A percentile compares a stretch with the other conserved stretches of the same genome.
phyloP scores from a whole-genome alignment of 371 early-diverging fungal genomes.

The Cokeromyces recurvatus region DNA sequence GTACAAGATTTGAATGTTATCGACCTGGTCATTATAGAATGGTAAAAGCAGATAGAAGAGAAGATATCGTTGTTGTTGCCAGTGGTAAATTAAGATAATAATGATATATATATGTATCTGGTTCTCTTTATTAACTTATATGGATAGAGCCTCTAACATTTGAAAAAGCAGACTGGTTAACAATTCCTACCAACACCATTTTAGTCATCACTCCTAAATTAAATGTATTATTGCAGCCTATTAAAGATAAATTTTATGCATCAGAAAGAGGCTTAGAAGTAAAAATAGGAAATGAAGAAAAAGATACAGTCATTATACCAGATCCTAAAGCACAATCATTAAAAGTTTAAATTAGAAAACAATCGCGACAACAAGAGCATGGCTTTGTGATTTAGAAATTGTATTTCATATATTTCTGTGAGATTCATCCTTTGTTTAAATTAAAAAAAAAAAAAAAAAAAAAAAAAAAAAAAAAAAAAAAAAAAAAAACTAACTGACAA shows the following conservation, averaged over 20 bases:
- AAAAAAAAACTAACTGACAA: no score
- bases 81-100: constrained; percentile 42
- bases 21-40: constrained; percentile 69
- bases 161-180: constrained; percentile 80
- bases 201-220: constrained; percentile 72
- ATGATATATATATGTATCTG: no score
- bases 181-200: constrained; percentile 75
- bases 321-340: constrained; percentile 38
- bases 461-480: constrained; percentile 5
- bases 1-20: constrained; percentile 57
- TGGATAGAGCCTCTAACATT: constrained; percentile 79
- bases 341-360: constrained; percentile 20
- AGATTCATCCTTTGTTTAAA: not conserved
- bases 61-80: constrained; percentile 80
- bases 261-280: constrained; percentile 33
- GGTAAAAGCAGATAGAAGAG: constrained; percentile 78
- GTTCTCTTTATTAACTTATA: no score
- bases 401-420: no score
- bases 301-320: constrained; percentile 37
- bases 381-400: no score
- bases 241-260: constrained; percentile 66
- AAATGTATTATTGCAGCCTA: constrained; percentile 74
- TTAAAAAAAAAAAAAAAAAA: constrained; percentile 1
- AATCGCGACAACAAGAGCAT: constrained; percentile 13
- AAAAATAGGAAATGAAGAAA: constrained; percentile 25